Base-by-base conservation (phyloP, 345 rosid genomes). In the Linum usitatissimum region DNA sequence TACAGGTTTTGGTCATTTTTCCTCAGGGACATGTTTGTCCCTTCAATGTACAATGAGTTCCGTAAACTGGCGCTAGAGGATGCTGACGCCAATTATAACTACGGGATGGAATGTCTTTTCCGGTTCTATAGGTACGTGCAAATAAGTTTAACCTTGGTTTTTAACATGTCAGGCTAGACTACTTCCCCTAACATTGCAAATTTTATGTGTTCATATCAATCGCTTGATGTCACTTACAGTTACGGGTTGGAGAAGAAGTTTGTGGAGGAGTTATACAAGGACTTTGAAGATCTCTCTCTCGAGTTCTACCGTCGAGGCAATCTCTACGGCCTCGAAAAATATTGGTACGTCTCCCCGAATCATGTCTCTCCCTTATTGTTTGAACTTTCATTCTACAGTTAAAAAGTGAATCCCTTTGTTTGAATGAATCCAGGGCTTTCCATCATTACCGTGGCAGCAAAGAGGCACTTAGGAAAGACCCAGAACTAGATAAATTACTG, bases 1-100 rank as follows among this genome's bases (percentile, higher is more conserved):
- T 93, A 87, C 73, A 79, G 97, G 62, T 93, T 89, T 74, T 93
- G 99, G 99, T 84, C 97, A 15, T 93, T 83, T 77, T 90, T 93
- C 76, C 93, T 93, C 54, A 80, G 99, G 77, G 84, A 84, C 30
- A 67, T 77, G 64, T 85, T 87, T 80, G 83, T 81, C 31, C 83
- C 80, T 53, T 79, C 94, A 30, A 84, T 93, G 87, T 93, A 93
- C 74, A 79, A 87, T 31, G 99, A 93, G 71, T 93, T 93, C 76
- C 78, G 65, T 73, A 90, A 83, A 76, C 65, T 80, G 66, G 94
- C 99, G 30, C 77, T 83, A 53, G 99, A 93, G 73, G 99, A 92
- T 78, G 90, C 94, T 30, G 83, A 86, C 63, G 84, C 80, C 45
- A 79, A 73, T 80, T 93, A 93, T 78, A 60, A 80, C 74, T 93